Evolutionary conservation across 1,139 yeast genomes (phyloP), one percentile per base, ranked within the genome.

Genomic region (Blastobotrys niveus): DNA sequence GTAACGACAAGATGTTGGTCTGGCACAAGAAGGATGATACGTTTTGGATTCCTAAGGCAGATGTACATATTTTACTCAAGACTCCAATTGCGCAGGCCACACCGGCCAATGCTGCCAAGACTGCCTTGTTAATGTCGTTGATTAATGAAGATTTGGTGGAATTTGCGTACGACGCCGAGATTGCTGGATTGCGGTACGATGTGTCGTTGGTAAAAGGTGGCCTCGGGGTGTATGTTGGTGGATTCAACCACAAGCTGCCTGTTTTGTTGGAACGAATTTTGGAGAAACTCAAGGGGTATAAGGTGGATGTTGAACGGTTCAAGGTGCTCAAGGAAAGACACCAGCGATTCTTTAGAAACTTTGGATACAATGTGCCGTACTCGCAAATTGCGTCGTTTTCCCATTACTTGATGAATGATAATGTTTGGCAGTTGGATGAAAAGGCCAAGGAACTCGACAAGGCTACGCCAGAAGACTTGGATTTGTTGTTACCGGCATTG

Each of bases 21-120:
- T 91, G 98, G 98, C 87, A 73, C 64, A 91, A 89, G 61, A 83
- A 83, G 58, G 96, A 91, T 65, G 96, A 91, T 54, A 79, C 82
- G 40, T 86, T 91, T 59, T 79, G 84, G 71, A 83, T 85, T 15
- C 98, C 98, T 38, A 85, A 89, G 64, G 93, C 93, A 1, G 71
- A 77, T 39, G 76, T 87, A 26, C 77, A 77, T 40, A 63, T 85
- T 41, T 71, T 76, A 38, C 70, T 91, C 50, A 83, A 81, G 52
- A 66, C 49, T 38, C 95, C 96, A 1, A 67, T 73, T 9, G 71
- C 84, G 0, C 74, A 74, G 42, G 65, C 73, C 1, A 76, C 82
- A 12, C 78, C 85, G 2, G 64, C 72, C 22, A 71, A 77, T 37
- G 70, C 79, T 1, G 76, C 83, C 42, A 68, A 76, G 52, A 71